Evolutionary conservation across 768 basidiomycete genomes (phyloP).

Genomic region (Exidia glandulosa): DNA sequence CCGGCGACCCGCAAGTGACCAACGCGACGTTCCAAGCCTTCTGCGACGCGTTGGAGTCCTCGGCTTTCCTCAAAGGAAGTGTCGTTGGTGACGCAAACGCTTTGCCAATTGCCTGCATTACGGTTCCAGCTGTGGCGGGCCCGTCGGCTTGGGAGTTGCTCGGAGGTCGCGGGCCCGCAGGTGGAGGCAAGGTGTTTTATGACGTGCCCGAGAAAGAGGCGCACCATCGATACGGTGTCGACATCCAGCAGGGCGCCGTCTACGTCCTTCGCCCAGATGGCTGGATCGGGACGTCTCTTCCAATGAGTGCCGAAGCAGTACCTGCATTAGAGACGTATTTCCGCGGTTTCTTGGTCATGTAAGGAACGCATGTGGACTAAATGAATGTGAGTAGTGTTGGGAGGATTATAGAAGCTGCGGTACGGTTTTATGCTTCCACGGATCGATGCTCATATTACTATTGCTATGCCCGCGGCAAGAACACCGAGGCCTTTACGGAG

Average conservation of each 20-base stretch:
- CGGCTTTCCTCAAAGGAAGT: background rate
- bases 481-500: too few species aligned
- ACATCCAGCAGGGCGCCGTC: constrained; percentile 5
- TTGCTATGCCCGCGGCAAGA: too few species aligned
- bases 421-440: too few species aligned
- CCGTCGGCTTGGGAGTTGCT: constrained; percentile 1
- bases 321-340: background rate
- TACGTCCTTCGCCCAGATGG: constrained; percentile 12
- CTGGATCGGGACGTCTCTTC: background rate
- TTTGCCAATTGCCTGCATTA: background rate
- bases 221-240: constrained; percentile 9
- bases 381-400: too few species aligned
- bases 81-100: background rate
- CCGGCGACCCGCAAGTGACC: constrained; percentile 5
- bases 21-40: constrained; percentile 2
- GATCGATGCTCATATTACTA: too few species aligned
- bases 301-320: background rate
- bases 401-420: too few species aligned
- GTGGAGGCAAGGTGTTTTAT: constrained; percentile 1
- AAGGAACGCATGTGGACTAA: too few species aligned
- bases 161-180: background rate
- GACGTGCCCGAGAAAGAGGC: constrained; percentile 6
- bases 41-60: constrained; percentile 1
- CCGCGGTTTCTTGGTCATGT: too few species aligned
- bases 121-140: background rate